Percentiles rank a stretch among this genome's conserved stretches.
phyloP scores from a whole-genome alignment of 2,329 filamentous ascomycete genomes.

The Furcasterigmium sp. region DNA sequence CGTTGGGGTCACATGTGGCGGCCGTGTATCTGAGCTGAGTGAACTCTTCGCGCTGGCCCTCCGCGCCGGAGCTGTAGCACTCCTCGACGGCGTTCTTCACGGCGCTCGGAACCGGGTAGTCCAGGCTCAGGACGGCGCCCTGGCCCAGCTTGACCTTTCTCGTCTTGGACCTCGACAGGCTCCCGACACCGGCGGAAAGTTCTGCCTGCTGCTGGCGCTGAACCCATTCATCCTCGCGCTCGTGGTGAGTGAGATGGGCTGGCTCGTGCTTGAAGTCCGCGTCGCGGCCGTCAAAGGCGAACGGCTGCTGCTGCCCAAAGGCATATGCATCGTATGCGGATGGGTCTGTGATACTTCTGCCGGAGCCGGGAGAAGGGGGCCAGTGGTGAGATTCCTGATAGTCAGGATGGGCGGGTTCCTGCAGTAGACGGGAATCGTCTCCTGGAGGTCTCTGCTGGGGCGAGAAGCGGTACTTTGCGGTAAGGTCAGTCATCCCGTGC shows the following conservation, averaged over 20 bases:
- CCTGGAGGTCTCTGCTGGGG: too few species aligned
- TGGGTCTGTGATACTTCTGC: too few species aligned
- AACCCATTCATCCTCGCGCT: neutral
- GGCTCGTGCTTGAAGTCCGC: conserved; percentile 6
- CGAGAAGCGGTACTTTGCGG: too few species aligned
- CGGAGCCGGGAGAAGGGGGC: too few species aligned
- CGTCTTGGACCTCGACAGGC: conserved; percentile 76
- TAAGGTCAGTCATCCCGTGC: too few species aligned
- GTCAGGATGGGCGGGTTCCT: too few species aligned
- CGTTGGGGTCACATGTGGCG: conserved; percentile 83
- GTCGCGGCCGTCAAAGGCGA: too few species aligned
- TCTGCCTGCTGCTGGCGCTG: conserved; percentile 61
- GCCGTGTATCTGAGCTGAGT: conserved; percentile 89
- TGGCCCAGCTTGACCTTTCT: conserved; percentile 88
- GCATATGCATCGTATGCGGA: too few species aligned
- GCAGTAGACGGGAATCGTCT: too few species aligned
- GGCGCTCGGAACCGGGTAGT: conserved; percentile 83
- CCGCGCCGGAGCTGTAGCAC: conserved; percentile 69
- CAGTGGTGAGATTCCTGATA: too few species aligned
- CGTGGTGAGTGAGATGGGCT: conserved; percentile 23
- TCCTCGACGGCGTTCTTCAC: conserved; percentile 85
- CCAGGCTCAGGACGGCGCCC: conserved; percentile 80
- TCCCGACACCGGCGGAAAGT: conserved; percentile 38
- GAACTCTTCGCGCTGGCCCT: conserved; percentile 82
- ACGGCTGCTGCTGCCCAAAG: too few species aligned